A percentile compares a stretch with the other conserved stretches of the same genome.
phyloP scores from a whole-genome alignment of 2,329 filamentous ascomycete species.

The Penicillium olsonii region DNA sequence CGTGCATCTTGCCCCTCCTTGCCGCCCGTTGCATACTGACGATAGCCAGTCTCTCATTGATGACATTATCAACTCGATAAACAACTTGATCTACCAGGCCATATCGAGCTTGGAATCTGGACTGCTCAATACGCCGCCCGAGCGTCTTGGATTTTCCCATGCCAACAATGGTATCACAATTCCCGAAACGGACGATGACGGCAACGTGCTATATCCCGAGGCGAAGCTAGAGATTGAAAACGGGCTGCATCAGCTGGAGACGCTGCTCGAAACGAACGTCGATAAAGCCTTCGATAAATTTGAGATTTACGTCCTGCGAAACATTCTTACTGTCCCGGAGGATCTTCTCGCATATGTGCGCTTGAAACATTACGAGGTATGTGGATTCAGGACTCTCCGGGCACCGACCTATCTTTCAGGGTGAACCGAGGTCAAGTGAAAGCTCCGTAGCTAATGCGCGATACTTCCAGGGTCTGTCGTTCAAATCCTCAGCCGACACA shows the following conservation, averaged over 20 bases:
- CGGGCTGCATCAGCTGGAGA: conserved; percentile 82
- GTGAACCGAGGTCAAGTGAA: neutral
- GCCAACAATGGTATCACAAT: conserved; percentile 49
- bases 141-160: conserved; percentile 75
- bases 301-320: conserved; percentile 86
- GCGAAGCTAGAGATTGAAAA: conserved; percentile 77
- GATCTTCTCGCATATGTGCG: conserved; percentile 76
- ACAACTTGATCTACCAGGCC: conserved; percentile 87
- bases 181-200: conserved; percentile 50
- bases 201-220: conserved; percentile 49
- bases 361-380: conserved; percentile 79
- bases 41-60: conserved; percentile 77
- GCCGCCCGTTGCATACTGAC: conserved; percentile 18
- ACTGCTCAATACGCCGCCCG: conserved; percentile 71
- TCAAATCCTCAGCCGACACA: conserved; percentile 36
- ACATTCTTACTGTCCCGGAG: conserved; percentile 73
- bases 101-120: conserved; percentile 85
- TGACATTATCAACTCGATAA: conserved; percentile 96
- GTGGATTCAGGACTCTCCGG: conserved; percentile 6
- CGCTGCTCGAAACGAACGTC: conserved; percentile 75
- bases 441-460: neutral
- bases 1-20: conserved; percentile 5
- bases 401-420: neutral
- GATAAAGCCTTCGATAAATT: conserved; percentile 85
- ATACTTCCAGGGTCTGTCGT: conserved; percentile 36